phyloP scores from a whole-genome alignment of 345 rosid species.

The Bruguiera sexangula region DNA sequence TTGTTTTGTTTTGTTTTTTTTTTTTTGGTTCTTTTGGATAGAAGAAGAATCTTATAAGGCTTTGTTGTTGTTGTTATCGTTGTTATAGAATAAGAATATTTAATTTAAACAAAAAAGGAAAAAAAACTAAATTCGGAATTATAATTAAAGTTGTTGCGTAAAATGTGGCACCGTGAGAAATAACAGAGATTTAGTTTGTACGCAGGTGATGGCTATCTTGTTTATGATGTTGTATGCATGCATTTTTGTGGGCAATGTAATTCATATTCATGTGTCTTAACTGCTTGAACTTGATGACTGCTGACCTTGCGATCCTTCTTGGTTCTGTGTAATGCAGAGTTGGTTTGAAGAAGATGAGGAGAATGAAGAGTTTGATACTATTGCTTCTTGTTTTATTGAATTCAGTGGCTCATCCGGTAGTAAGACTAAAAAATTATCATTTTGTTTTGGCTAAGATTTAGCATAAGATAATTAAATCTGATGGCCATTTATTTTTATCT shows the following conservation, averaged over 20 bases:
- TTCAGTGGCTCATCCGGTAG: conserved; percentile 37
- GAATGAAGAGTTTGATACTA: conserved; percentile 37
- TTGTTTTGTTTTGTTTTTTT: too few relatives aligned
- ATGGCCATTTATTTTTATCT: neutral
- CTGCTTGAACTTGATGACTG: neutral
- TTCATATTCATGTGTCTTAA: neutral
- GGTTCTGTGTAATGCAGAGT: conserved; percentile 3
- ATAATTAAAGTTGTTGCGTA: too few relatives aligned
- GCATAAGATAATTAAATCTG: neutral
- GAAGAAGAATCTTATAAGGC: too few relatives aligned
- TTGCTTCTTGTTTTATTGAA: conserved; percentile 35
- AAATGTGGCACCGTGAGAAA: too few relatives aligned
- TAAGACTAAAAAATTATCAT: conserved; percentile 13
- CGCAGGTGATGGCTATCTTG: too few relatives aligned
- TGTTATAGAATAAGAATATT: too few relatives aligned
- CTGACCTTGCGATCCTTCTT: neutral
- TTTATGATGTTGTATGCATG: too few relatives aligned
- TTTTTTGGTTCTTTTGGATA: too few relatives aligned
- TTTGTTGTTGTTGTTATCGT: too few relatives aligned
- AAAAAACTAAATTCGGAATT: too few relatives aligned
- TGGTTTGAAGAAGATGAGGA: conserved; percentile 5
- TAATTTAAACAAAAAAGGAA: too few relatives aligned
- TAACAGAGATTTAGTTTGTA: too few relatives aligned
- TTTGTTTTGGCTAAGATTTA: neutral
- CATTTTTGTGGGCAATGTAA: neutral